phyloP scores from a whole-genome alignment of 805 yeast species.

The Wickerhamiella musiphila region DNA sequence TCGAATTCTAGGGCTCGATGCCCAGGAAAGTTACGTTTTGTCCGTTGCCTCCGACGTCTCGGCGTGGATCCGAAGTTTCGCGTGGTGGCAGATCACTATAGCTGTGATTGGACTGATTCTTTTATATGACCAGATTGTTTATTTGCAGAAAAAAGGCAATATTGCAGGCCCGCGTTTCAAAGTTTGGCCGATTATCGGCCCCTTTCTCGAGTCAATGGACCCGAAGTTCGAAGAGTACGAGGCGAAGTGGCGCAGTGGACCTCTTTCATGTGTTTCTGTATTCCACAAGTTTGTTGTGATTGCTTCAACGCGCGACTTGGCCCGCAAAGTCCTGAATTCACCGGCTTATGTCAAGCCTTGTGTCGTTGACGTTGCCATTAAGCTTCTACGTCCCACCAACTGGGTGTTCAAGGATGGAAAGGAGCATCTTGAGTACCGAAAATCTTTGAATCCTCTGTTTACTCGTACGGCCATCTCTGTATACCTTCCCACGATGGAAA shows the following conservation, averaged over 20 bases:
- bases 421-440: constrained; percentile 85
- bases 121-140: constrained; percentile 33
- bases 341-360: constrained; percentile 90
- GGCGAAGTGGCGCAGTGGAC: constrained; percentile 91
- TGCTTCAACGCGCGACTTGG: constrained; percentile 73
- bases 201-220: constrained; percentile 82
- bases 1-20: too few relatives aligned
- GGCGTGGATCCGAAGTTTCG: not conserved
- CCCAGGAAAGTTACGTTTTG: too few relatives aligned
- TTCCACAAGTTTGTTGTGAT: constrained; percentile 96
- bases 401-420: constrained; percentile 98
- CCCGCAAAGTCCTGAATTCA: constrained; percentile 71
- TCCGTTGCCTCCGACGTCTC: not conserved
- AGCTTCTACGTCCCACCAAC: constrained; percentile 84
- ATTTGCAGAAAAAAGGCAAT: constrained; percentile 63
- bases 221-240: constrained; percentile 89
- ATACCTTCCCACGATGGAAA: constrained; percentile 74
- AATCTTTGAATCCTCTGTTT: constrained; percentile 76
- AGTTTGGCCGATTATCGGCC: constrained; percentile 91
- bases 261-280: constrained; percentile 87
- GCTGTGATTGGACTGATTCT: constrained; percentile 13
- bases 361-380: constrained; percentile 92
- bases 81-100: constrained; percentile 9
- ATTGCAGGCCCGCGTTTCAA: constrained; percentile 84
- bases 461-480: constrained; percentile 65